Evolutionary conservation across 495 filamentous ascomycete genomes (phyloP), one percentile per base, ranked within the genome.

Genomic region (Podospora fimiseda): DNA sequence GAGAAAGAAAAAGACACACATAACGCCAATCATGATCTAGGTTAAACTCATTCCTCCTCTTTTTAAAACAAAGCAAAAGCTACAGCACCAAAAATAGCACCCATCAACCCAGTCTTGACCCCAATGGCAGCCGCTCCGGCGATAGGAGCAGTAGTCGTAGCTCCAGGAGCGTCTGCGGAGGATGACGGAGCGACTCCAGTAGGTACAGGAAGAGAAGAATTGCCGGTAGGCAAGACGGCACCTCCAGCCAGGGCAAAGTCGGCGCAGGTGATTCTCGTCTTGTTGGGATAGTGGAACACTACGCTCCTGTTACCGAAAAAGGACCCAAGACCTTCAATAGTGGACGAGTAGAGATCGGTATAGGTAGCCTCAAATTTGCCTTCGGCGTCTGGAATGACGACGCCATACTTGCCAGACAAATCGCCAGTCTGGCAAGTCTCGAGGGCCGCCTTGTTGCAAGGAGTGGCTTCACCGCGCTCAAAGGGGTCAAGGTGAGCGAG

Each of bases 371-470:
- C 58, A 67, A 70, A 83, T 0, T 60, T 50, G 50, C 62, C 65
- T 22, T 66, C 60, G 40, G 73, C 73, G 2, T 37, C 22, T 8
- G 44, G 39, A 0, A 60, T 52, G 63, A 91, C 82, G 40, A 74
- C 75, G 48, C 85, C 87, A 60, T 90, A 78, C 75, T 95, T 96
- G 60, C 90, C 90, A 57, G 80, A 77, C 47, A 95, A 70, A 69
- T 96, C 90, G 54, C 90, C 90, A 21, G 88, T 81, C 67, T 94
- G 82, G 74, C 90, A 96, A 0, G 82, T 86, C 55, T 80, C 60
- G 7, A 87, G 86, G 22, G 71, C 60, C 9, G 63, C 65, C 8
- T 70, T 39, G 69, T 92, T 74, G 70, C 90, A 96, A 7, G 77
- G 56, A 37, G 83, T 74, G 14, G 64, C 64, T 65, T 90, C 81